Percentiles rank a stretch among this genome's conserved stretches.
phyloP scores from a whole-genome alignment of 495 filamentous ascomycete species.

The Immersiella caudata region DNA sequence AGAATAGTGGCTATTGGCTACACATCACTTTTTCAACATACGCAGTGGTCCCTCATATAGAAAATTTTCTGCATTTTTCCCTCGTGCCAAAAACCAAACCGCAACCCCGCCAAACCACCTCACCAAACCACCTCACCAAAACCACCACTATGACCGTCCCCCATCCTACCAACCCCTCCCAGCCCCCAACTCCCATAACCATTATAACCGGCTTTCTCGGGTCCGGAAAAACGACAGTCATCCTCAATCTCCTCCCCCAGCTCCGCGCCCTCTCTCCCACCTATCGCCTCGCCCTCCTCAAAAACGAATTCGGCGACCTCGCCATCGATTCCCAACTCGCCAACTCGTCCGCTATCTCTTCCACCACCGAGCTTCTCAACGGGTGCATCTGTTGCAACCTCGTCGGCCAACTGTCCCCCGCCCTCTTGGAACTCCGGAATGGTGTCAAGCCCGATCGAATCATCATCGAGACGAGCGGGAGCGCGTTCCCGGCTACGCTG shows the following conservation, averaged over 20 bases:
- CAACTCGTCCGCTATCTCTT: conserved; percentile 76
- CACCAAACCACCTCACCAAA: conserved; percentile 2
- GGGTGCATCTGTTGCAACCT: conserved; percentile 99
- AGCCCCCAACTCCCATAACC: conserved; percentile 76
- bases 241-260: conserved; percentile 87
- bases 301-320: conserved; percentile 97
- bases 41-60: too few species aligned
- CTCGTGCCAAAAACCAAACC: background rate
- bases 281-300: conserved; percentile 91
- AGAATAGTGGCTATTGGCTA: background rate
- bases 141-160: conserved; percentile 6
- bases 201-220: conserved; percentile 95
- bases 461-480: conserved; percentile 88
- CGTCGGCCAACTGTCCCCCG: conserved; percentile 83
- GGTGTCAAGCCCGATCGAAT: conserved; percentile 74
- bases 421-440: conserved; percentile 68
- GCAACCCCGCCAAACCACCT: background rate
- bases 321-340: conserved; percentile 92
- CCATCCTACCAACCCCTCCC: background rate
- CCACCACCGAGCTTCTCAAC: conserved; percentile 87
- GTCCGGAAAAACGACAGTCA: conserved; percentile 90
- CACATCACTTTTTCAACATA: too few species aligned
- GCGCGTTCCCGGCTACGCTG: conserved; percentile 84
- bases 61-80: too few species aligned
- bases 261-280: conserved; percentile 62